Conservation (phyloP, 2,329 filamentous ascomycete genomes). For the Teratosphaeria destructans region DNA sequence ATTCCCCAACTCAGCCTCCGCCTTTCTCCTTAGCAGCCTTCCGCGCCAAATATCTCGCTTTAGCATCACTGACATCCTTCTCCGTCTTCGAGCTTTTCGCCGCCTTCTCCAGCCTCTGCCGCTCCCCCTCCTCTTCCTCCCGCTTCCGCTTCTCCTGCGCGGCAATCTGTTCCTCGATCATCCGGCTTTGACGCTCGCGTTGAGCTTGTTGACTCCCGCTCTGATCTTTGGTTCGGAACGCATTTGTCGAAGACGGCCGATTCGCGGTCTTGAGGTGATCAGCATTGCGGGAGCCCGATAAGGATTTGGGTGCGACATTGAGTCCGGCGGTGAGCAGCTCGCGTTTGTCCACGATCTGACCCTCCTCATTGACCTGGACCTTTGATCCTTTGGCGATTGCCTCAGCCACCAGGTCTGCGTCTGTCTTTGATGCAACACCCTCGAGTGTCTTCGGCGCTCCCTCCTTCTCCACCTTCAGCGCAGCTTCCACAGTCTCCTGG, state of each 20-base stretch:
- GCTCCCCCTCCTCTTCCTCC: slow-evolving; percentile 58
- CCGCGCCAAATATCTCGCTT: slow-evolving; percentile 67
- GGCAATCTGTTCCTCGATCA: slow-evolving; percentile 70
- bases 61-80: slow-evolving; percentile 64
- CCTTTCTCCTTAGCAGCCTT: slow-evolving; percentile 58
- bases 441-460: slow-evolving; percentile 19
- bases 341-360: slow-evolving; percentile 74
- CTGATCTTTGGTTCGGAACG: slow-evolving; percentile 12
- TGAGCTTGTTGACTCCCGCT: slow-evolving; percentile 48
- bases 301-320: slow-evolving; percentile 46
- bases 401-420: slow-evolving; percentile 56
- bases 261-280: slow-evolving; percentile 23
- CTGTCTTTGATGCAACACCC: slow-evolving; percentile 31
- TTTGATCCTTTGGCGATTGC: slow-evolving; percentile 53
- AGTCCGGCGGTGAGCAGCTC: slow-evolving; percentile 66
- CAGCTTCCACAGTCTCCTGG: slow-evolving; percentile 58
- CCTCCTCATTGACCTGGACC: slow-evolving; percentile 70
- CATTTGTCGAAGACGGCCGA: slow-evolving; percentile 18
- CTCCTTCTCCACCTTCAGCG: slow-evolving; percentile 33
- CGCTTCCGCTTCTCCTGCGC: slow-evolving; percentile 60
- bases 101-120: slow-evolving; percentile 51
- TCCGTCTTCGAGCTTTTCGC: slow-evolving; percentile 71
- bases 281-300: slow-evolving; percentile 10
- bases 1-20: slow-evolving; percentile 12
- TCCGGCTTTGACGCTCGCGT: slow-evolving; percentile 64